Evolutionary conservation across 768 basidiomycete species (phyloP).

Genomic region (Kwoniella sp.): DNA sequence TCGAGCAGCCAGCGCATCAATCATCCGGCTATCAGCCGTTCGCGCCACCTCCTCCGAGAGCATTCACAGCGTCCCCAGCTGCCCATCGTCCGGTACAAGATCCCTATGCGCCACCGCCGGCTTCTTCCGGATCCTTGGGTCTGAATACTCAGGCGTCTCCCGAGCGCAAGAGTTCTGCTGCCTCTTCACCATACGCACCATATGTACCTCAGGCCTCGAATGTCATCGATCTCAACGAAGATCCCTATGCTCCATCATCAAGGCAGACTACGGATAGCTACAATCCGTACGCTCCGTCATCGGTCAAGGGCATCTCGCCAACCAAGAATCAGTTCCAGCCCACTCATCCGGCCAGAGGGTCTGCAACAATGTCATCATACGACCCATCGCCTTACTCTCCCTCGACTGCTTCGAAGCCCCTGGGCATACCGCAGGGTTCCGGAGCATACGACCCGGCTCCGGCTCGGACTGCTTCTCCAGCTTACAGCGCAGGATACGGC

Average conservation of each 20-base stretch:
- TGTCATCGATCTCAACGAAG: conserved; percentile 3
- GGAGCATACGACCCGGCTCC: conserved; percentile 15
- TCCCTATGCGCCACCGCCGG: conserved; percentile 11
- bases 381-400: conserved; percentile 37
- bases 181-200: conserved; percentile 1
- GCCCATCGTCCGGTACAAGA: not conserved
- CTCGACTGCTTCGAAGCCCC: conserved; percentile 9
- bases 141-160: conserved; percentile 4
- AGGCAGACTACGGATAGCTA: conserved; percentile 8
- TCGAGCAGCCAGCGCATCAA: not conserved
- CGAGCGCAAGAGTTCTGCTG: not conserved
- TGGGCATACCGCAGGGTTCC: conserved; percentile 7
- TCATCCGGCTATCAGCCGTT: not conserved
- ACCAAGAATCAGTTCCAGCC: conserved; percentile 3
- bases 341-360: conserved; percentile 9
- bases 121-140: conserved; percentile 9
- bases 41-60: not conserved
- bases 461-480: conserved; percentile 15
- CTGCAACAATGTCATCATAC: conserved; percentile 15
- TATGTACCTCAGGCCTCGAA: not conserved
- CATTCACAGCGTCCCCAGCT: not conserved
- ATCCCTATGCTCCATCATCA: conserved; percentile 9
- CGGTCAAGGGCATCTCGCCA: conserved; percentile 7
- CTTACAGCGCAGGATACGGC: conserved; percentile 27
- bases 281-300: conserved; percentile 14